A percentile compares a stretch with the other conserved stretches of the same genome.
phyloP scores from a whole-genome alignment of 768 basidiomycete genomes.

The Podaxis rugospora region DNA sequence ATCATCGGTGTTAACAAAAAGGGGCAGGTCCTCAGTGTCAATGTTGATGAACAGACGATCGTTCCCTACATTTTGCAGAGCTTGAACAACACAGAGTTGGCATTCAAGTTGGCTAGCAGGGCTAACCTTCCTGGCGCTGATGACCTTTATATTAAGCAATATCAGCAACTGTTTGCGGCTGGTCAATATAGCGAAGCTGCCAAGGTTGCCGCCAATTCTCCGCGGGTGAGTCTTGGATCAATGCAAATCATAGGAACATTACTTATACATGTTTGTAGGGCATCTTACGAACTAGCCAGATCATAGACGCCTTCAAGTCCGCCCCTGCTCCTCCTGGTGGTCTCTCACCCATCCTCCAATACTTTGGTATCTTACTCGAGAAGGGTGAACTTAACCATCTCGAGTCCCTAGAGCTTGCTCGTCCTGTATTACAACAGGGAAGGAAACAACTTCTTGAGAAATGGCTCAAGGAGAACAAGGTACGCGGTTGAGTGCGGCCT shows the following conservation, averaged over 20 bases:
- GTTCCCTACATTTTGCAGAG: constrained; percentile 92
- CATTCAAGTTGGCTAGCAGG: constrained; percentile 95
- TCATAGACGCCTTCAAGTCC: constrained; percentile 97
- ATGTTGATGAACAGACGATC: constrained; percentile 93
- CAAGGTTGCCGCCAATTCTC: constrained; percentile 97
- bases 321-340: constrained; percentile 89
- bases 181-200: constrained; percentile 93
- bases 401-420: constrained; percentile 92
- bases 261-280: constrained; percentile 46
- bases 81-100: constrained; percentile 95
- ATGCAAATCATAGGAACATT: neutral
- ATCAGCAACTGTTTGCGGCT: constrained; percentile 82
- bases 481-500: constrained; percentile 19
- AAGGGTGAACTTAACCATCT: constrained; percentile 97
- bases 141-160: constrained; percentile 92
- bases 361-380: constrained; percentile 98
- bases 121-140: constrained; percentile 97
- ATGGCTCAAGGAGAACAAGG: constrained; percentile 99
- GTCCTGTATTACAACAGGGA: constrained; percentile 93
- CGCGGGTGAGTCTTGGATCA: constrained; percentile 51
- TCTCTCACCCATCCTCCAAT: constrained; percentile 93
- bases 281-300: constrained; percentile 88
- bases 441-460: constrained; percentile 97
- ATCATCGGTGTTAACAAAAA: constrained; percentile 99
- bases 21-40: constrained; percentile 96